phyloP scores from a whole-genome alignment of 805 yeast species.

The Suhomyces sp. region DNA sequence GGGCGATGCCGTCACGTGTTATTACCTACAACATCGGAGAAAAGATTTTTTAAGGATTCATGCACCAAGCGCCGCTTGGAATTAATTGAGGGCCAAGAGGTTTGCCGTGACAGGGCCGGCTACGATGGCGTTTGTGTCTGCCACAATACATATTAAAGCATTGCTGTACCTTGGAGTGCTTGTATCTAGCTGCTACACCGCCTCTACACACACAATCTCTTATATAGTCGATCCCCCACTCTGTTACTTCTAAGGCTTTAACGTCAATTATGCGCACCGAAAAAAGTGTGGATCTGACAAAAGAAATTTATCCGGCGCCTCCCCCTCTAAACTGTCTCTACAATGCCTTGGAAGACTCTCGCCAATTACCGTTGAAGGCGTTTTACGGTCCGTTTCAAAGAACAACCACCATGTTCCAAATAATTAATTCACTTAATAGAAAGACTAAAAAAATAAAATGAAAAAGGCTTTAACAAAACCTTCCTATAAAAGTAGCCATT shows the following conservation, averaged over 20 bases:
- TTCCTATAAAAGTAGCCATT: not conserved
- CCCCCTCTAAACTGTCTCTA: not conserved
- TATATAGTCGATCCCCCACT: not conserved
- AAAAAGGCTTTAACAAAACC: not conserved
- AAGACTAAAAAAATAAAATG: not conserved
- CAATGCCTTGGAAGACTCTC: not conserved
- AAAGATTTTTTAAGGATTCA: not conserved
- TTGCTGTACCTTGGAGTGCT: not conserved
- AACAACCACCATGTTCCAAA: not conserved
- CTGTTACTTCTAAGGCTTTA: not conserved
- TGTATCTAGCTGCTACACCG: not conserved
- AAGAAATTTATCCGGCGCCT: conserved; percentile 1
- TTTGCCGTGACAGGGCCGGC: not conserved
- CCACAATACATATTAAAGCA: not conserved
- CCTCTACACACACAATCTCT: not conserved
- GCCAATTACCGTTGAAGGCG: not conserved
- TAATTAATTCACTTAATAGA: not conserved
- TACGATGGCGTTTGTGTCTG: not conserved
- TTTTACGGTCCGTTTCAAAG: not conserved
- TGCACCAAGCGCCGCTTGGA: not conserved
- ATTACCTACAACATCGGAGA: not conserved
- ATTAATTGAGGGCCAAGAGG: not conserved
- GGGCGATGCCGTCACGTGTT: conserved; percentile 3
- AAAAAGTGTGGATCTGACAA: conserved; percentile 7
- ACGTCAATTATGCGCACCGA: not conserved